Base-by-base conservation (phyloP, 192 early-diverging fungal genomes). In the Podila minutissima region DNA sequence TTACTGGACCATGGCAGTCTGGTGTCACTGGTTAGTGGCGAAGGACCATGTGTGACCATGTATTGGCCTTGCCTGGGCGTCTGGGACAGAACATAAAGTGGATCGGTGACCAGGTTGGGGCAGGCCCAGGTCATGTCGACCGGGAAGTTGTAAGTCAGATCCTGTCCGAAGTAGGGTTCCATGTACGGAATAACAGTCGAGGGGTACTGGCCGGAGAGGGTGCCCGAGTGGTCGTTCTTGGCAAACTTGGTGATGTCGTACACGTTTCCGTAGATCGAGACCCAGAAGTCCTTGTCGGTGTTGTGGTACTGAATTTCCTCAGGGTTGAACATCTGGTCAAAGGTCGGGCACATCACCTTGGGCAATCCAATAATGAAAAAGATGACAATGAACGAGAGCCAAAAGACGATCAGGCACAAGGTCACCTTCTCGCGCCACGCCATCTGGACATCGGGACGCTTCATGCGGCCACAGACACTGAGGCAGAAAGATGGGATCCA, bases 401-500 rank as follows among this genome's bases (percentile, higher is more conserved):
- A 74, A 66, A 93, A 88, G 69, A 99, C 96, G 67, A 98, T 83
- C 48, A 97, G 63, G 75, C 95, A 96, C 19, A 99, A 86, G 2
- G 91, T 88, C 3, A 94, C 87, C 82, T 98, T 98, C 85, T 98
- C 97, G 60, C 97, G 87, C 95, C 95, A 98, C 12, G 97, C 97
- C 95, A 97, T 96, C 68, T 90, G 94, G 50, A 98, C 90, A 83
- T 98, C 95, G 51, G 93, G 89, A 48, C 95, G 91, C 82, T 92
- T 94, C 94, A 97, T 94, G 37, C 84, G 75, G 24, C 91, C 94
- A 72, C 92, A 86, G 29, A 70, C 59, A 1, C 75, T 71, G 19
- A 95, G 70, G 19, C 73, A 84, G 50, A 73, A 87, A 7, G 88
- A 87, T 19, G 91, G 92, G 50, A 94, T 91, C 91, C 93, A 95